A percentile compares a stretch with the other conserved stretches of the same genome.
Evolutionary conservation across 768 basidiomycete species (phyloP).

Genomic region (Mycena rosella): DNA sequence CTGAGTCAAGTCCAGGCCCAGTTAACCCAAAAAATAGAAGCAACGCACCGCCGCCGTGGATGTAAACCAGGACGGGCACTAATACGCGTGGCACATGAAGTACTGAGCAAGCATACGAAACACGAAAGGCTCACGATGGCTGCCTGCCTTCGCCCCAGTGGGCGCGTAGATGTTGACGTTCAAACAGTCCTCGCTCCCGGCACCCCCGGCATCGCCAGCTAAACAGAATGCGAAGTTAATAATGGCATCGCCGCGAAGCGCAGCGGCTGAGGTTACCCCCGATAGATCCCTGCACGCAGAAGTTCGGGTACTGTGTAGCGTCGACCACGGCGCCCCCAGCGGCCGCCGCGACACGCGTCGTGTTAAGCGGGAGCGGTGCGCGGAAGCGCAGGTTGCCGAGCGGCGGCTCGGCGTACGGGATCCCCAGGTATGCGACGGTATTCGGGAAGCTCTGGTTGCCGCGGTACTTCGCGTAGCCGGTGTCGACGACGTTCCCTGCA

Average conservation of each 20-base stretch:
- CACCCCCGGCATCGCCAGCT: conserved; percentile 71
- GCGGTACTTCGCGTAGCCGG: conserved; percentile 70
- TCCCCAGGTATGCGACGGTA: conserved; percentile 68
- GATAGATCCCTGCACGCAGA: conserved; percentile 71
- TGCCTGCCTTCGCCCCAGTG: conserved; percentile 56
- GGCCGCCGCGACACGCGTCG: conserved; percentile 52
- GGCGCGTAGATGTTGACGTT: conserved; percentile 78
- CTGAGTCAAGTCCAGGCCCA: too few species aligned
- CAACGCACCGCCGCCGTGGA: conserved; percentile 60
- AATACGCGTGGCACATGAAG: background rate
- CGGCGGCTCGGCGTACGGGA: conserved; percentile 73
- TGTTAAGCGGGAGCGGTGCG: conserved; percentile 66
- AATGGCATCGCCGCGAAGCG: background rate
- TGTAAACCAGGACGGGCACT: conserved; percentile 64
- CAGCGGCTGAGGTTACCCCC: conserved; percentile 52
- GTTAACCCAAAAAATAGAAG: too few species aligned
- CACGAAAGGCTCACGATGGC: conserved; percentile 55
- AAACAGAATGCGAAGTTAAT: conserved; percentile 2
- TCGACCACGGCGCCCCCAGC: conserved; percentile 58
- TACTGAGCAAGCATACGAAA: background rate
- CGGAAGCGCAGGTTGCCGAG: conserved; percentile 65
- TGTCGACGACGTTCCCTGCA: conserved; percentile 56
- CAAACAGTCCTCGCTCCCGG: conserved; percentile 75
- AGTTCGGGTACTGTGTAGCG: conserved; percentile 65
- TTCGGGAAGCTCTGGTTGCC: conserved; percentile 67